Base-by-base conservation (phyloP, 2,329 filamentous ascomycete genomes). In the Xylaria multiplex region DNA sequence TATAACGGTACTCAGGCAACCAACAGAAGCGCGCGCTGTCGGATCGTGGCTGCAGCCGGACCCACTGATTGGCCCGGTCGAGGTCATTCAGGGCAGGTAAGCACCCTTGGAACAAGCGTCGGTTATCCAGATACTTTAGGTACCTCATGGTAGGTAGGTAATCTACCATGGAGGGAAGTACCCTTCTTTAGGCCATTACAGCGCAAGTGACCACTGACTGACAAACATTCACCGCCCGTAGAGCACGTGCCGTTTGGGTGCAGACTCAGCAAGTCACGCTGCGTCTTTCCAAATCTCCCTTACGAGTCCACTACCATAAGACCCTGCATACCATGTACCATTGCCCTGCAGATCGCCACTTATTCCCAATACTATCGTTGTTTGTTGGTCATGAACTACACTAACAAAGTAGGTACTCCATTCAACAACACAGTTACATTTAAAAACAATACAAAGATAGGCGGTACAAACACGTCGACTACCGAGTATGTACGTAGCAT, bases 61-160 rank as follows among this genome's bases (percentile, higher is more conserved):
- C 14, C 55, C 27, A 43, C 54, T 58, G 55, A 69, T 69, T 69
- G 67, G 67, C 27, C 35, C 50, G 56, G 45, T 54, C 45, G 3
- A 27, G 7, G 30, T 24, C 35, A 30, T 37, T 55, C 22, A 45
- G 45, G 43, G 35, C 58, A 57, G n/a, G 40, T 48, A 32, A 43
- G 9, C 11, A 13, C 37, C 37, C 32, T 11, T 11, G 32, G 32
- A 35, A 35, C 8, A 7, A 7, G 32, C 9, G 32, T 35, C 32
- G 9, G 32, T 35, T 35, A 35, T 35, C 32, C 9, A 35, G 32
- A 11, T 35, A 35, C 9, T 35, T 35, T 35, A 27, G 5, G 27
- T 27, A 27, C 27, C 27, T 27, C 2, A 37, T 7, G 4, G 4
- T 37, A 37, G 35, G 35, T 13, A 37, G 35, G 4, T 19, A 19